Conservation (phyloP, 306 rosid genomes). For the Quercus cerris region DNA sequence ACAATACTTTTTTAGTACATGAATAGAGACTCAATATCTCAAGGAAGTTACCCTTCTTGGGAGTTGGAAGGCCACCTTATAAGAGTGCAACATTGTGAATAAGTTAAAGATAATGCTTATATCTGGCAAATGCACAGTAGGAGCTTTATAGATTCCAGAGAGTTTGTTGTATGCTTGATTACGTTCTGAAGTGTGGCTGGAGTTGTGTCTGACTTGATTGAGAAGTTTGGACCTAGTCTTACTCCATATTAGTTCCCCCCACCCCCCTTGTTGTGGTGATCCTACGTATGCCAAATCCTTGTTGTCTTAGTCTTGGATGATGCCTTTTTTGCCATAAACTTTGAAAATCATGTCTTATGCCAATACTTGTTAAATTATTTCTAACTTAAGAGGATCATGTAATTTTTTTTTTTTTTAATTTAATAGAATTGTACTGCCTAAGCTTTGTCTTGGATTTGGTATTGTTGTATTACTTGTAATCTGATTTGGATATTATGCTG, state of each 20-base stretch:
- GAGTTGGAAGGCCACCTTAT: neutral
- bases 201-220: neutral
- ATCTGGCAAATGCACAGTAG: neutral
- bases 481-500: constrained; percentile 6
- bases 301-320: neutral
- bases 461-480: neutral
- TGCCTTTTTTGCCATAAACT: neutral
- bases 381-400: neutral
- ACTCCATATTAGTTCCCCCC: neutral
- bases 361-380: neutral
- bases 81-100: neutral
- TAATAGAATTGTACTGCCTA: neutral
- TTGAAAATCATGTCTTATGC: neutral
- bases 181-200: neutral
- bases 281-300: neutral
- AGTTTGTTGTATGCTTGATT: neutral
- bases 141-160: neutral
- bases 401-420: neutral
- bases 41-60: neutral
- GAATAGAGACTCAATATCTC: neutral
- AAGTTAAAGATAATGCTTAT: neutral
- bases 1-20: neutral
- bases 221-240: neutral
- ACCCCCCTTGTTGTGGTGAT: neutral
- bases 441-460: neutral